Conservation (phyloP, 805 yeast genomes). For the Wickerhamomyces canadensis region DNA sequence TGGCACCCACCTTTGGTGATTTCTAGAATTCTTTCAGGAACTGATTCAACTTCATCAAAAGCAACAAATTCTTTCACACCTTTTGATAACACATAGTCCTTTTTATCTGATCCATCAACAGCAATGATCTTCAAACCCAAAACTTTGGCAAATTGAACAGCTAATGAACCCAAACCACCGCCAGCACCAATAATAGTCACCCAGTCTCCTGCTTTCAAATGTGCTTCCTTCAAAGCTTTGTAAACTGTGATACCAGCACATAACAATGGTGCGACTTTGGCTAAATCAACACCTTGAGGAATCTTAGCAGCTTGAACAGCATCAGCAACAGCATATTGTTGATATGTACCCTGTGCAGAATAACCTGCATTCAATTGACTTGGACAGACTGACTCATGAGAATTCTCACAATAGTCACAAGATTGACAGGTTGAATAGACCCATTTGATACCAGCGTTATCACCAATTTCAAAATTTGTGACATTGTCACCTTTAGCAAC, state of each 20-base stretch:
- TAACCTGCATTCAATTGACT: slow-evolving; percentile 67
- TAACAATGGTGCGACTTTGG: slow-evolving; percentile 66
- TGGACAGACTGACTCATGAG: slow-evolving; percentile 58
- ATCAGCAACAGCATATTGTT: slow-evolving; percentile 78
- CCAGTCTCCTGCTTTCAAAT: slow-evolving; percentile 60
- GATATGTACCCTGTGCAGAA: slow-evolving; percentile 81
- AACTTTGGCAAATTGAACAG: slow-evolving; percentile 64
- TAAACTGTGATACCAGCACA: slow-evolving; percentile 88
- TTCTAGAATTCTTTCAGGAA: slow-evolving; percentile 23
- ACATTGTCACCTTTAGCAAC: slow-evolving; percentile 50
- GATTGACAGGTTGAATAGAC: slow-evolving; percentile 51
- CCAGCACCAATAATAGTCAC: slow-evolving; percentile 69
- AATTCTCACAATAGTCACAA: slow-evolving; percentile 48
- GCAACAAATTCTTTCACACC: slow-evolving; percentile 57
- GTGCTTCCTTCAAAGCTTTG: slow-evolving; percentile 76
- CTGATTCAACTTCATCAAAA: slow-evolving; percentile 45
- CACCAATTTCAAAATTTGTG: slow-evolving; percentile 49
- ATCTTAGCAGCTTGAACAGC: slow-evolving; percentile 76
- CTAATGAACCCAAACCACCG: slow-evolving; percentile 69
- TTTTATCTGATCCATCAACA: slow-evolving; percentile 59
- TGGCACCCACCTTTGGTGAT: slow-evolving; percentile 58
- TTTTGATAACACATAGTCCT: slow-evolving; percentile 37
- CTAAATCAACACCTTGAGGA: slow-evolving; percentile 63
- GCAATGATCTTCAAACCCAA: slow-evolving; percentile 65
- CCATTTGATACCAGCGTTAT: slow-evolving; percentile 56